A percentile compares a stretch with the other conserved stretches of the same genome.
Evolutionary conservation across 2,329 filamentous ascomycete species (phyloP).

Genomic region (Colletotrichum cuscutae): DNA sequence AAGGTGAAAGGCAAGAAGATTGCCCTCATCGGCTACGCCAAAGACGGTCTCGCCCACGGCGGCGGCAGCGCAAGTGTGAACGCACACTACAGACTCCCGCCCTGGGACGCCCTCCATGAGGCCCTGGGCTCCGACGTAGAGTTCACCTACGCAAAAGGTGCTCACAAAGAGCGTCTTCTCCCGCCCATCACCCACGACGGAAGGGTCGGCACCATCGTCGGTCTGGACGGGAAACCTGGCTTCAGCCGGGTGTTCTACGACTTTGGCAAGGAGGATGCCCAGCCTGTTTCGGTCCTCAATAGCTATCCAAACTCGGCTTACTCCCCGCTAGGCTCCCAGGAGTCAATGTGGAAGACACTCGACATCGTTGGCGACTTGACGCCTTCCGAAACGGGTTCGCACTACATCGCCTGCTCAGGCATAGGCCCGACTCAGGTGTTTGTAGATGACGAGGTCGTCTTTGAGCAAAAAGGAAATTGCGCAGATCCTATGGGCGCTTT

Average conservation of each 20-base stretch:
- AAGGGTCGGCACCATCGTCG: constrained; percentile 41
- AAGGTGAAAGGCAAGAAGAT: constrained; percentile 55
- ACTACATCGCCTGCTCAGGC: constrained; percentile 46
- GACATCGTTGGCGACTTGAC: constrained; percentile 45
- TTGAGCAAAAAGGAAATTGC: constrained; percentile 45
- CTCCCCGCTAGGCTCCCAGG: constrained; percentile 37
- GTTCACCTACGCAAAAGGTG: constrained; percentile 41
- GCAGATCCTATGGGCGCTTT: constrained; percentile 48
- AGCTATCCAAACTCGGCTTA: constrained; percentile 40
- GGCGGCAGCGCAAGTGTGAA: constrained; percentile 45
- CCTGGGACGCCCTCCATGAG: constrained; percentile 66
- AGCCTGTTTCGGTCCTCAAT: constrained; percentile 40
- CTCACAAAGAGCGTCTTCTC: constrained; percentile 36
- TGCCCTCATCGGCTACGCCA: constrained; percentile 25
- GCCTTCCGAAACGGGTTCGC: constrained; percentile 41
- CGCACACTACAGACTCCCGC: constrained; percentile 59
- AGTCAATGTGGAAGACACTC: constrained; percentile 39
- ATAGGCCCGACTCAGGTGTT: constrained; percentile 44
- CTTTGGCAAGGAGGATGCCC: constrained; percentile 35
- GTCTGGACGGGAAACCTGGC: constrained; percentile 45
- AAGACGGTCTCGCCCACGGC: constrained; percentile 57
- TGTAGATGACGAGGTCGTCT: constrained; percentile 44
- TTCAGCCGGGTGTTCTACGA: constrained; percentile 46
- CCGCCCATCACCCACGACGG: constrained; percentile 38
- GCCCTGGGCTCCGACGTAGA: constrained; percentile 66